Base-by-base conservation (phyloP, 148 eudicot species). In the Rhododendron henanense region DNA sequence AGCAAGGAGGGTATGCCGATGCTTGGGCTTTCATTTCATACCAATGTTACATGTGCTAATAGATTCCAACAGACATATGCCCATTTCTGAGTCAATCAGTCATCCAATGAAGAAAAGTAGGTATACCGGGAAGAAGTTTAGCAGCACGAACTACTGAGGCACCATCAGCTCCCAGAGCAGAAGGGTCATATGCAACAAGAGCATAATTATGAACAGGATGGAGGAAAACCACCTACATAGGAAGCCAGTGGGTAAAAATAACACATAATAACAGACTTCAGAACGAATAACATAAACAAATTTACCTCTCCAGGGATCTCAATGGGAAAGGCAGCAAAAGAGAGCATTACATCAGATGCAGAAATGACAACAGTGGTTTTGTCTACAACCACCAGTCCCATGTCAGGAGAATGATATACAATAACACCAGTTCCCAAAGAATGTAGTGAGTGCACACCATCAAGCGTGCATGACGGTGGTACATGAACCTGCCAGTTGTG, bases 231-330 rank as follows among this genome's bases (percentile, higher is more conserved):
- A 95, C 98, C 99, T 96, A 90, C 71, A 65, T 67, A 47, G 50
- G 51, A 85, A 85, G 71, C 18, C 48, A 87, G 63, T 82, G 61
- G 50, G 77, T 69, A 69, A 86, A 87, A 39, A 71, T 51, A 79
- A 48, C 35, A 78, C 14, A 74, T 76, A 47, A 47, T 47, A 78
- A 85, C 67, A 83, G 16, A 13, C 63, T 61, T 39, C 23, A 53
- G 59, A 21, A 28, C 5, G 14, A 33, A n/a, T 86, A 39, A 55
- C 37, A 80, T 65, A 41, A 59, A 57, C 10, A 81, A 44, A 33
- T n/a, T 84, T 90, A 95, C 99, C 98, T 95, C 99, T 81, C 96
- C 99, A 57, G 98, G 95, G 92, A 95, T 95, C 88, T 96, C 99
- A 83, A 95, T 93, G 2, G 99, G 97, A 91, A 90, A 94, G 45